Evolutionary conservation across 305 asterid genomes (phyloP), one percentile per base, ranked within the genome.

Genomic region (Galium porrigens): DNA sequence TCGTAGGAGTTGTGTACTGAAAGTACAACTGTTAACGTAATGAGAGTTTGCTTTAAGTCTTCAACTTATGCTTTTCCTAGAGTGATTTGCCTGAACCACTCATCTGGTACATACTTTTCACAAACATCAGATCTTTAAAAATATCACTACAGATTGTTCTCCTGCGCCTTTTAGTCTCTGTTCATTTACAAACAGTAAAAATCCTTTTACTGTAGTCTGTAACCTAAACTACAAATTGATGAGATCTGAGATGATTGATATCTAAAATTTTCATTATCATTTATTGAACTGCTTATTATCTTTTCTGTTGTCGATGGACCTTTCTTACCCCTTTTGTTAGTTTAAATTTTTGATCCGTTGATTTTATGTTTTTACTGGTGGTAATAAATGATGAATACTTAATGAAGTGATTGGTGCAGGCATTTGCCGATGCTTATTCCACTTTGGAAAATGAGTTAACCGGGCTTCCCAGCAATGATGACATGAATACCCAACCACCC

Each of bases 391-490:
- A 39, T 68, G 29, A 49, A 27, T 49, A 48, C 54, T 36, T 41
- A 59, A 64, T 9, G 52, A 36, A 52, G 36, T 63, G 48, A 49
- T 52, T 75, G 69, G 63, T 74, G 76, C 85, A 91, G 96, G 97
- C 99, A 71, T 92, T 89, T 79, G 95, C 97, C 7, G 99, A 92
- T 87, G 99, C 99, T 74, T 80, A 92, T 87, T 83, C 89, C 67
- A 84, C 84, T 84, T 81, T 92, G 74, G 86, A 85, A 78, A 81
- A 74, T 68, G 95, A 85, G 83, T 81, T 85, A 61, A 56, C 82
- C 32, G 72, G 78, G 70, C 75, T 82, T 65, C 74, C 79, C 49
- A 64, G 60, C 56, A 80, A 78, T 58, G 87, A 79, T 70, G 89
- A 74, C 62, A 61, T 72, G 49, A 72, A 74, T 81, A 55, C 76